Evolutionary conservation across 805 yeast species (phyloP).

Genomic region (Spathaspora gorwiae): DNA sequence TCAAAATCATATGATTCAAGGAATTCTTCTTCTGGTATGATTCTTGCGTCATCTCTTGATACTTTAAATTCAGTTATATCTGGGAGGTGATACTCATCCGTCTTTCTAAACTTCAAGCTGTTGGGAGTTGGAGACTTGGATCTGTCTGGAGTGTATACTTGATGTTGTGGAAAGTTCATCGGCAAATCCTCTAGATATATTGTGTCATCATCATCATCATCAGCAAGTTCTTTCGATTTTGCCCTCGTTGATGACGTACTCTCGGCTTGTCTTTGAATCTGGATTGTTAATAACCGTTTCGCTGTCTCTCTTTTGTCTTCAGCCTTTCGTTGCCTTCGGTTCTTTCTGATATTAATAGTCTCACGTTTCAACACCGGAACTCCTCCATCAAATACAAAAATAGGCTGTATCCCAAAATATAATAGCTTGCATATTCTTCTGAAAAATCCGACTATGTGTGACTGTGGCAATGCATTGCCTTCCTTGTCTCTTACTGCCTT

Average conservation of each 20-base stretch:
- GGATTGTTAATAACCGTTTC: conserved; percentile 71
- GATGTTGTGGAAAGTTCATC: conserved; percentile 3
- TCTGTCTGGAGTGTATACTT: conserved; percentile 1
- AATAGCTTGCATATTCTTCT: conserved; percentile 86
- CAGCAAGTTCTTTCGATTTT: neutral
- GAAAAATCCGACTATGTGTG: conserved; percentile 95
- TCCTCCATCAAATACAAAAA: conserved; percentile 94
- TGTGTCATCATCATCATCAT: conserved; percentile 10
- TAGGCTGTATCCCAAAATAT: conserved; percentile 82
- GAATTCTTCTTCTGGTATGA: conserved; percentile 70
- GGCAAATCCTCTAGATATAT: conserved; percentile 17
- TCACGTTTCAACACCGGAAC: conserved; percentile 79
- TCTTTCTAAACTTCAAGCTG: conserved; percentile 36
- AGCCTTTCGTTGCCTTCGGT: conserved; percentile 67
- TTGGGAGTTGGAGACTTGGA: conserved; percentile 2
- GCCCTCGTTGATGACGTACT: neutral
- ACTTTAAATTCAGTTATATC: conserved; percentile 52
- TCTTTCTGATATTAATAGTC: conserved; percentile 70
- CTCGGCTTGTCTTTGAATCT: conserved; percentile 58
- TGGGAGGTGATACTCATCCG: conserved; percentile 88
- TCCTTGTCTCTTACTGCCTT: conserved; percentile 88
- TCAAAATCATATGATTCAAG: conserved; percentile 52
- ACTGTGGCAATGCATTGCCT: conserved; percentile 70
- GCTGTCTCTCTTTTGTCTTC: conserved; percentile 75
- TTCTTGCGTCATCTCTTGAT: conserved; percentile 59